Evolutionary conservation across 140 eudicot species (phyloP), one percentile per base, ranked within the genome.

Genomic region (Anethum foeniculum): DNA sequence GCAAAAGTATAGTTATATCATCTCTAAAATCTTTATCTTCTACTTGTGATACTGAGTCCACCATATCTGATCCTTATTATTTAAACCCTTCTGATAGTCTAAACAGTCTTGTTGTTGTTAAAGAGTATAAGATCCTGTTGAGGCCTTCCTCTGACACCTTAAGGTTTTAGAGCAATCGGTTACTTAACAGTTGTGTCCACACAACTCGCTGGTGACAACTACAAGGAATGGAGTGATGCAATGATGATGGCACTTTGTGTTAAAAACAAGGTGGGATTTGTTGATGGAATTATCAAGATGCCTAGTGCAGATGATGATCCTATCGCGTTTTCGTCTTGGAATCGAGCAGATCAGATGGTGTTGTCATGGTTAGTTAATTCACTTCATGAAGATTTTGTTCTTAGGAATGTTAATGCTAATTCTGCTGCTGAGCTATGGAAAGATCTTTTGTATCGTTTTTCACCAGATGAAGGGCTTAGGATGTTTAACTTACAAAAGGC

Each of bases 391-490:
- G 79, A 75, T 75, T 48, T 75, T 25, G 64, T 75, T 47, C 43
- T 75, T 3, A 32, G 79, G 36, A 75, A 75, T 28, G 64, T 75
- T 6, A 47, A 48, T 48, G 64, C 64, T 15, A 13, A 75, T 7
- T 75, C 79, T 47, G 39, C 79, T 47, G 79, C 79, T 46, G 54
- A 75, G 23, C 60, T 75, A n/a, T 75, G 79, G 79, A 75, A 15
- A 25, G 79, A 75, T 47, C 79, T 75, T 5, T 75, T n/a, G 3
- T 47, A 75, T 75, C 79, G 79, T 5, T 75, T 46, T 75, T 75
- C 79, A 36, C 79, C 79, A 4, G 79, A 75, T 75, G 79, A 75
- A 75, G 62, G 62, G 38, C 79, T 47, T 25, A 46, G 79, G 30
- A 27, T 75, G 5, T 75, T 75, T 13, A 75, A 46, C 52, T 14